A percentile compares a stretch with the other conserved stretches of the same genome.
These are phyloP conservation scores for Wickerhamomyces sydowiorum DNA, from an alignment of 805 yeast genomes.

Conservation along the genomic window DNA sequence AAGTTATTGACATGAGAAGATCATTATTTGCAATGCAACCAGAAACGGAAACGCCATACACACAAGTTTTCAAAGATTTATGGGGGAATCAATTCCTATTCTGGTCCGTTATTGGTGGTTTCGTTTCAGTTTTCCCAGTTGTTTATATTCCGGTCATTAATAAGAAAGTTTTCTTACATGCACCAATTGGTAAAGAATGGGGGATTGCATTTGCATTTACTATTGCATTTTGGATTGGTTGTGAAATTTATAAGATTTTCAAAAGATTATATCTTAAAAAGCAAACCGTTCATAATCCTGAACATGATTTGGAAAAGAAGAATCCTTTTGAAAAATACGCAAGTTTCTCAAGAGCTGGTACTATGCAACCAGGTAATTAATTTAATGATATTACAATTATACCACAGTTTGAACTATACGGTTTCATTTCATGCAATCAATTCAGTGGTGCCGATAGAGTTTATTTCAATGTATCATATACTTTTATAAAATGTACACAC, in stretches of 20 bases:
- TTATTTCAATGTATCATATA: no score
- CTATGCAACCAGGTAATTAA: slow-evolving; percentile 23
- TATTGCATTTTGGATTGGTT: slow-evolving; percentile 48
- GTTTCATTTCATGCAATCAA: no score
- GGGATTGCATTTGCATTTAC: slow-evolving; percentile 62
- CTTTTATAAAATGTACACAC: no score
- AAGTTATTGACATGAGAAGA: slow-evolving; percentile 64
- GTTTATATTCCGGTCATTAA: slow-evolving; percentile 88
- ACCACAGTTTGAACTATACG: no score
- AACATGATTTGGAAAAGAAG: slow-evolving; percentile 54
- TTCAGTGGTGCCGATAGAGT: no score
- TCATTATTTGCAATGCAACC: slow-evolving; percentile 71
- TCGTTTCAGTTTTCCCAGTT: slow-evolving; percentile 70
- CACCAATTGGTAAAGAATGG: slow-evolving; percentile 74
- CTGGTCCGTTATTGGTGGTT: slow-evolving; percentile 74
- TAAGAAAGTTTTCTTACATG: slow-evolving; percentile 66
- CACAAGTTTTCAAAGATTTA: slow-evolving; percentile 55
- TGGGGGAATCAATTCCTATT: slow-evolving; percentile 74
- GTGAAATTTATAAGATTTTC: slow-evolving; percentile 61
- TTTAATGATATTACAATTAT: no score
- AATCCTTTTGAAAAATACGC: slow-evolving; percentile 61
- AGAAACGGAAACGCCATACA: slow-evolving; percentile 52
- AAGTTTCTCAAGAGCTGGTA: slow-evolving; percentile 48
- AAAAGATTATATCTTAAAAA: slow-evolving; percentile 52
- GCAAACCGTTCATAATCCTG: slow-evolving; percentile 47